Conservation (phyloP, 768 basidiomycete genomes). For the Phaffia australis region DNA sequence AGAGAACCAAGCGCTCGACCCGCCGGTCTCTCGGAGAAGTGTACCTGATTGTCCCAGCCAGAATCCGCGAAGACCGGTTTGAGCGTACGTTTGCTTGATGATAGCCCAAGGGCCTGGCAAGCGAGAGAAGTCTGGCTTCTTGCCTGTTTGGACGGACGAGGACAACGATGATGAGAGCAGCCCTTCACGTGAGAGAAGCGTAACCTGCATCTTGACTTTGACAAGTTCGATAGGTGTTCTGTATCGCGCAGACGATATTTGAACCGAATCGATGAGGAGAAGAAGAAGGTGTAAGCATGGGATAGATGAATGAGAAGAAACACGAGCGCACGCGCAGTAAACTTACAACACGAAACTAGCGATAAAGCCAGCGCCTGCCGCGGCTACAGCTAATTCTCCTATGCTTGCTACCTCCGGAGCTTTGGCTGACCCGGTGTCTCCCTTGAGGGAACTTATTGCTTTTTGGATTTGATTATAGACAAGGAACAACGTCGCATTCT, state of each 20-base stretch:
- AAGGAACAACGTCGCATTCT: slow-evolving; percentile 80
- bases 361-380: slow-evolving; percentile 72
- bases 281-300: not conserved
- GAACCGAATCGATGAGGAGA: not conserved
- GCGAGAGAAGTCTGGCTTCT: slow-evolving; percentile 15
- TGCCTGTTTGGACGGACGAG: not conserved
- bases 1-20: slow-evolving; percentile 80
- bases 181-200: slow-evolving; percentile 18
- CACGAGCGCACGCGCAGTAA: not conserved
- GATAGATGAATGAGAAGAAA: not conserved
- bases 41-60: slow-evolving; percentile 96
- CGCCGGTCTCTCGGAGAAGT: slow-evolving; percentile 83
- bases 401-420: slow-evolving; percentile 8
- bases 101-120: slow-evolving; percentile 66
- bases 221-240: slow-evolving; percentile 90
- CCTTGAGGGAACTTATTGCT: slow-evolving; percentile 32
- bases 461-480: slow-evolving; percentile 60
- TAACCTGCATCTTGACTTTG: slow-evolving; percentile 76
- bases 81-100: slow-evolving; percentile 52
- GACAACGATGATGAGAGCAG: slow-evolving; percentile 2
- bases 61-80: slow-evolving; percentile 67
- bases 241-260: not conserved
- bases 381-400: slow-evolving; percentile 63
- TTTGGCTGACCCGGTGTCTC: slow-evolving; percentile 8
- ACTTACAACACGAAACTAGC: slow-evolving; percentile 80